phyloP scores from a whole-genome alignment of 2,329 filamentous ascomycete species.

The Botryotinia convoluta region DNA sequence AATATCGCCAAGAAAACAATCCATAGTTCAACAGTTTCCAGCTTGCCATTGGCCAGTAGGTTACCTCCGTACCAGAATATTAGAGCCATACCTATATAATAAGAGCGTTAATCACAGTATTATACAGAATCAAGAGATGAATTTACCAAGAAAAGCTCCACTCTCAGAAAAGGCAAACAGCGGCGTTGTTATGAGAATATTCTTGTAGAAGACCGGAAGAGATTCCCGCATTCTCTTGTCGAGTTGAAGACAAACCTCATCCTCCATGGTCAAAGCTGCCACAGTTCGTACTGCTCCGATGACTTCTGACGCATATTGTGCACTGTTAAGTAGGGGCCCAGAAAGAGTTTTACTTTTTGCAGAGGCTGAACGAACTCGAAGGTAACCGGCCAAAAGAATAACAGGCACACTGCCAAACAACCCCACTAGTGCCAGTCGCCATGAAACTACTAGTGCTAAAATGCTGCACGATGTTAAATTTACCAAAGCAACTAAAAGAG shows the following conservation, averaged over 20 bases:
- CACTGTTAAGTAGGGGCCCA: conserved; percentile 48
- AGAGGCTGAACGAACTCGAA: conserved; percentile 56
- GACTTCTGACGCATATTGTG: conserved; percentile 46
- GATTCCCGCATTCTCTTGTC: conserved; percentile 36
- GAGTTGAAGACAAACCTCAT: conserved; percentile 39
- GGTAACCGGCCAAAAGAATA: conserved; percentile 51
- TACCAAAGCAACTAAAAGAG: conserved; percentile 4
- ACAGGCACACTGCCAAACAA: conserved; percentile 50
- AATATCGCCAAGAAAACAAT: conserved; percentile 81
- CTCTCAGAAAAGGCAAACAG: conserved; percentile 32
- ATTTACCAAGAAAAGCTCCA: conserved; percentile 42
- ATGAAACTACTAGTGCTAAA: conserved; percentile 28
- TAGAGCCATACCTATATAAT: conserved; percentile 61
- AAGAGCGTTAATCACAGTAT: not conserved
- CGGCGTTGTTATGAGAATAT: conserved; percentile 31
- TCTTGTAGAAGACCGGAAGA: conserved; percentile 23
- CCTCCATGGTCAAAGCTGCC: conserved; percentile 44
- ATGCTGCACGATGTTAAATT: conserved; percentile 60
- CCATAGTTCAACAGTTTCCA: conserved; percentile 80
- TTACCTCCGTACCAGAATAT: conserved; percentile 88
- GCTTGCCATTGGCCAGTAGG: conserved; percentile 68
- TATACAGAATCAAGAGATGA: conserved; percentile 55
- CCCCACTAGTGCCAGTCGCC: conserved; percentile 41
- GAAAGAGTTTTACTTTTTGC: conserved; percentile 41
- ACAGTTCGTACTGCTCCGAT: conserved; percentile 47